Conservation (phyloP, 140 eudicot species). For the Anethum foeniculum region DNA sequence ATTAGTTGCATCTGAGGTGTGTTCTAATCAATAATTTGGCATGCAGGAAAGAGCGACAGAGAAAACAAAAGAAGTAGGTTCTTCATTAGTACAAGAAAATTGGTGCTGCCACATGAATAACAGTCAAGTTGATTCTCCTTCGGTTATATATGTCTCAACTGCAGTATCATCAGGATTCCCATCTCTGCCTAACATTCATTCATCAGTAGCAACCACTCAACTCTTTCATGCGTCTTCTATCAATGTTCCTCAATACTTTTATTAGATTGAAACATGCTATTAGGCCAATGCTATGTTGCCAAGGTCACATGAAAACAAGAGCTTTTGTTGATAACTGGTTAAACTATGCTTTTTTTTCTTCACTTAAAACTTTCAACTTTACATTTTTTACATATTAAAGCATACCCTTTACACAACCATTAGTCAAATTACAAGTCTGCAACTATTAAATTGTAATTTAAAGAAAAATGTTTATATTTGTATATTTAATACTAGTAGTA, state of each 20-base stretch:
- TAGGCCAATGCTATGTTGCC: too few relatives aligned
- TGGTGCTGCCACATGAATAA: conserved; percentile 45
- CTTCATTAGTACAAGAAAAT: conserved; percentile 34
- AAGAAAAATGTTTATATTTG: too few relatives aligned
- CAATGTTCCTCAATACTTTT: conserved; percentile 39
- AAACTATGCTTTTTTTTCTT: neutral
- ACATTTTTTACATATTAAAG: too few relatives aligned
- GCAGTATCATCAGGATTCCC: conserved; percentile 98
- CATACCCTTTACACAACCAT: too few relatives aligned
- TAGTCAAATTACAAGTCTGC: too few relatives aligned
- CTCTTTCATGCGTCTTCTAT: conserved; percentile 26
- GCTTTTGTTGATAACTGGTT: neutral
- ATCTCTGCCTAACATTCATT: conserved; percentile 30
- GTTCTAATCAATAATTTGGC: neutral
- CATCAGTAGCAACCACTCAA: conserved; percentile 25
- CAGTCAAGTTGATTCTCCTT: conserved; percentile 23
- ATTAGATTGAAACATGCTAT: conserved; percentile 14
- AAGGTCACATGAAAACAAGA: neutral
- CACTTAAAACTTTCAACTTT: too few relatives aligned
- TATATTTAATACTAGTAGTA: too few relatives aligned
- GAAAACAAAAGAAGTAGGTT: conserved; percentile 24
- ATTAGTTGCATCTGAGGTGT: neutral
- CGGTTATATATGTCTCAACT: conserved; percentile 22
- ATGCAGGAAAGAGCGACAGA: conserved; percentile 40
- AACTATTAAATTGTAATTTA: too few relatives aligned